Base-by-base conservation (phyloP, 1,284 basidiomycete species). In the Phellopilus nigrolimitatus region DNA sequence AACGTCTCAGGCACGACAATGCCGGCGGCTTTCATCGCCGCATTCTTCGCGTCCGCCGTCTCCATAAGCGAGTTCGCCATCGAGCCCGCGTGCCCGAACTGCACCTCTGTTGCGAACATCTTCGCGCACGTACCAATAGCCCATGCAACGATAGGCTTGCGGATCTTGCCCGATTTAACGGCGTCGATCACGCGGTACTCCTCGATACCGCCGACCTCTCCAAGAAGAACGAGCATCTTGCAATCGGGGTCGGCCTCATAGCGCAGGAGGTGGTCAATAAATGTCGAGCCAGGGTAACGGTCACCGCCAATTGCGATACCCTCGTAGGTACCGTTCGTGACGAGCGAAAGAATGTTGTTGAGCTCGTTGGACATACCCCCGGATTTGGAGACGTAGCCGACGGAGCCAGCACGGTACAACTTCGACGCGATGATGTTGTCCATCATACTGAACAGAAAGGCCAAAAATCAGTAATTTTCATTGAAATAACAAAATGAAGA, bases 291-390 rank as follows among this genome's bases (percentile, higher is more conserved):
- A 44, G 95, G 97, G 79, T 99, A 99, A 59, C 95, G 91, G 71
- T 99, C 95, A 76, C 95, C 95, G 67, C 97, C 95, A 62, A 99
- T 99, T 68, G 95, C 95, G 66, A 99, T 95, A 79, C 95, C 95
- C 79, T 99, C 95, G 75, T 98, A 99, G 58, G 94, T 97, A 64
- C 95, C 97, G 75, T 99, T 95, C 68, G 95, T 97, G 67, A 91
- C 87, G 67, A 97, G 82, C 41, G 94, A 95, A 59, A 99, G 86
- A 67, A 99, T 99, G 79, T 98, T 99, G 89, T 99, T 98, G 62
- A 99, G 79, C 74, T 99, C 97, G 78, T 99, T 99, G 62, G 95
- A 99, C 97, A 99, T 99, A 70, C 97, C 95, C 61, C 95, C 95
- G 10, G 95, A 98, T 78, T 99, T 99, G 72, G 93, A 97, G 68